Evolutionary conservation across 495 filamentous ascomycete species (phyloP).

Genomic region (Tirmania nivea): DNA sequence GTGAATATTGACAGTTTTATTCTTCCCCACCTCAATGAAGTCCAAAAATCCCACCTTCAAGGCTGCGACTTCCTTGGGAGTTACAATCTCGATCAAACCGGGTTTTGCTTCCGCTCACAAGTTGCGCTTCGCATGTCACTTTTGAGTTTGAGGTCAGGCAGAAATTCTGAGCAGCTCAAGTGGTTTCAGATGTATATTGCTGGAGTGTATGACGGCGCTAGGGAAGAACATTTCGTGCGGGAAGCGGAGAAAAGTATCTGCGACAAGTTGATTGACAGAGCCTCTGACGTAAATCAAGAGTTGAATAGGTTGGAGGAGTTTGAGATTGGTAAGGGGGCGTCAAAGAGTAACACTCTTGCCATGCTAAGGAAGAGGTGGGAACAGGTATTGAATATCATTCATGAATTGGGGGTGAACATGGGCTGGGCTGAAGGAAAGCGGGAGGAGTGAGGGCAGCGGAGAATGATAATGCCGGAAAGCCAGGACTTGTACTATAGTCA

Average conservation of each 20-base stretch:
- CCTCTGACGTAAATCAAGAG: background rate
- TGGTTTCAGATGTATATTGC: slow-evolving; percentile 8
- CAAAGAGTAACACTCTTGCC: background rate
- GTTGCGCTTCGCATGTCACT: slow-evolving; percentile 36
- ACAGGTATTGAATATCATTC: too few relatives aligned
- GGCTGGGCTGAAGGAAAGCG: too few relatives aligned
- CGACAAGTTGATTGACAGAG: background rate
- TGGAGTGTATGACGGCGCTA: slow-evolving; percentile 11
- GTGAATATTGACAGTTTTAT: slow-evolving; percentile 47
- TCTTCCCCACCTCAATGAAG: slow-evolving; percentile 28
- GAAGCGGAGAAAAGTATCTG: background rate
- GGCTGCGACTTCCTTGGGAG: slow-evolving; percentile 38
- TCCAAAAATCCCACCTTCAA: slow-evolving; percentile 30
- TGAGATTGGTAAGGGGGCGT: background rate
- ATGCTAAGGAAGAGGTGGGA: too few relatives aligned
- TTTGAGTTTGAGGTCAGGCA: slow-evolving; percentile 10
- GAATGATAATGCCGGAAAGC: too few relatives aligned
- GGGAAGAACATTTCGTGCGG: slow-evolving; percentile 11
- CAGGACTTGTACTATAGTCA: too few relatives aligned
- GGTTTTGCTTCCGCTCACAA: slow-evolving; percentile 49
- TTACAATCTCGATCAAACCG: slow-evolving; percentile 38
- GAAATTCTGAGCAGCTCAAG: background rate
- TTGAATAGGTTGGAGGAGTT: background rate
- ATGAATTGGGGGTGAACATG: too few relatives aligned
- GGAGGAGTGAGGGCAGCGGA: too few relatives aligned